Evolutionary conservation across 2,329 filamentous ascomycete genomes (phyloP).

Genomic region (Monilinia laxa): DNA sequence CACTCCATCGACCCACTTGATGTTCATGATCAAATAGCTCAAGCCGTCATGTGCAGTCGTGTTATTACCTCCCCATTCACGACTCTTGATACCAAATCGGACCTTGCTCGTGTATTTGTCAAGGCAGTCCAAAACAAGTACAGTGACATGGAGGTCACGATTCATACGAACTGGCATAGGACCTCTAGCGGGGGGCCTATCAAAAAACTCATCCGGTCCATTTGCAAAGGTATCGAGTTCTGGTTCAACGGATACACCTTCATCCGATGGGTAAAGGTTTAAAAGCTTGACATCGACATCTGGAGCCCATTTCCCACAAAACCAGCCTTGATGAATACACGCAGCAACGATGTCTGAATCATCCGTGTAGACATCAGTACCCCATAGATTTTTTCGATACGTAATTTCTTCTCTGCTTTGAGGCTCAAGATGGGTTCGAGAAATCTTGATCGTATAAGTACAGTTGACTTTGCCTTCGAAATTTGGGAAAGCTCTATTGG

Average conservation of each 20-base stretch:
- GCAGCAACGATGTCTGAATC: constrained; percentile 92
- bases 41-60: constrained; percentile 51
- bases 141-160: constrained; percentile 81
- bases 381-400: constrained; percentile 78
- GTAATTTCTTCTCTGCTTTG: constrained; percentile 80
- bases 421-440: constrained; percentile 70
- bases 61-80: constrained; percentile 66
- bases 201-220: constrained; percentile 41
- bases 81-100: constrained; percentile 77
- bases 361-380: constrained; percentile 91
- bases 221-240: constrained; percentile 5
- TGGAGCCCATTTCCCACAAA: constrained; percentile 82
- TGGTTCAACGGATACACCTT: constrained; percentile 23
- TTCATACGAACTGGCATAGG: constrained; percentile 64
- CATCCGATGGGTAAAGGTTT: constrained; percentile 49
- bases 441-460: constrained; percentile 84
- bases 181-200: constrained; percentile 55
- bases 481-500: constrained; percentile 57
- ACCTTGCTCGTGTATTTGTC: constrained; percentile 73
- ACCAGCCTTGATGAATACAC: constrained; percentile 90
- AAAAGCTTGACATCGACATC: constrained; percentile 71
- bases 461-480: constrained; percentile 76
- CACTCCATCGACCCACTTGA: constrained; percentile 83
- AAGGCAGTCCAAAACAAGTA: constrained; percentile 78
- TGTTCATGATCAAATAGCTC: constrained; percentile 79